Conservation (phyloP, 768 basidiomycete species). For the Nidula microcarpa region DNA sequence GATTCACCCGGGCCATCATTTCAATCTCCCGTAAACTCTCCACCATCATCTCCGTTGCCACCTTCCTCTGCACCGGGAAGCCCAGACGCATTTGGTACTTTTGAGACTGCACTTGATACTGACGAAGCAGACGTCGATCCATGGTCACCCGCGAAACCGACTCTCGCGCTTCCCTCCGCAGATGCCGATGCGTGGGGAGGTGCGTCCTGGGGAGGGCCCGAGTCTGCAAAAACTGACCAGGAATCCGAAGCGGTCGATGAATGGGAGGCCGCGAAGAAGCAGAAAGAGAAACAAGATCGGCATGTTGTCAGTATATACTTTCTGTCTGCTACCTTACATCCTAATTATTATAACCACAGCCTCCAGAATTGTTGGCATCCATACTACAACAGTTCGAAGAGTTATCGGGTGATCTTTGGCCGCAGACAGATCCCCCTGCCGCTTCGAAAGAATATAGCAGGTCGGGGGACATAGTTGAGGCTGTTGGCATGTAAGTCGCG, state of each 20-base stretch:
- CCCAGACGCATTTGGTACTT: constrained; percentile 58
- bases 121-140: constrained; percentile 25
- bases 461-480: constrained; percentile 30
- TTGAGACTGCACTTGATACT: constrained; percentile 44
- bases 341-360: constrained; percentile 36
- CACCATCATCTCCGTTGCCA: constrained; percentile 6
- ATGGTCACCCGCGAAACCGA: constrained; percentile 28
- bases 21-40: neutral
- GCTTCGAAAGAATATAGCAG: constrained; percentile 4
- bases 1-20: neutral
- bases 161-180: constrained; percentile 13
- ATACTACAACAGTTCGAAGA: constrained; percentile 54
- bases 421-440: constrained; percentile 15
- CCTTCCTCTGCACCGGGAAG: constrained; percentile 25
- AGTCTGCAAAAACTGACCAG: constrained; percentile 12
- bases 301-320: constrained; percentile 53
- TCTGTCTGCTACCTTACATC: constrained; percentile 7
- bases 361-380: constrained; percentile 60
- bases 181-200: constrained; percentile 33
- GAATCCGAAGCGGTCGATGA: constrained; percentile 45
- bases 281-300: constrained; percentile 57
- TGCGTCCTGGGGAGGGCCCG: constrained; percentile 33
- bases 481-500: constrained; percentile 59
- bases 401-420: constrained; percentile 52
- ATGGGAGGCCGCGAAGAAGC: constrained; percentile 61